Percentiles rank a stretch among this genome's conserved stretches.
Evolutionary conservation across 305 asterid genomes (phyloP).

Genomic region (Fraxinus greggii): DNA sequence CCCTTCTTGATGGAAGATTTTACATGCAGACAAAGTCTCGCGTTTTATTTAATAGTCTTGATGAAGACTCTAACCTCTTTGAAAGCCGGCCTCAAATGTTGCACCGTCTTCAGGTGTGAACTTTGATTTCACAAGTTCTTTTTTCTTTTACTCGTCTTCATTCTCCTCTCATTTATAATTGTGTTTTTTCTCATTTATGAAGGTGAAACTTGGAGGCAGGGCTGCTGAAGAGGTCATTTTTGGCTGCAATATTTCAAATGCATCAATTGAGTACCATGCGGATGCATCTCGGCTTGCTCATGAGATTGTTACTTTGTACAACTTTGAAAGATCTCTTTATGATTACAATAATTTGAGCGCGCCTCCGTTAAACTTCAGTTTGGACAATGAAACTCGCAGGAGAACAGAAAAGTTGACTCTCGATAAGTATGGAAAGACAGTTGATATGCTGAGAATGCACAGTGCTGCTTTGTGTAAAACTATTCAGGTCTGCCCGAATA

Average conservation of each 20-base stretch:
- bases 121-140: slow-evolving; percentile 15
- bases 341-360: slow-evolving; percentile 45
- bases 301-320: slow-evolving; percentile 80
- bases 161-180: slow-evolving; percentile 9
- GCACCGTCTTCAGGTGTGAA: slow-evolving; percentile 93
- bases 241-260: slow-evolving; percentile 83
- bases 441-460: slow-evolving; percentile 65
- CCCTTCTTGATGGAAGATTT: neutral
- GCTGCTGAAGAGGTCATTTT: slow-evolving; percentile 94
- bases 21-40: slow-evolving; percentile 77
- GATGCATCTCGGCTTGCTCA: slow-evolving; percentile 99
- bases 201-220: slow-evolving; percentile 53
- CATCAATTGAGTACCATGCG: slow-evolving; percentile 82
- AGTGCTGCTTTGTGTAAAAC: slow-evolving; percentile 81
- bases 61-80: slow-evolving; percentile 71
- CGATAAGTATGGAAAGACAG: slow-evolving; percentile 65
- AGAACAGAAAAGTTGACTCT: slow-evolving; percentile 70
- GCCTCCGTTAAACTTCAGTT: slow-evolving; percentile 62
- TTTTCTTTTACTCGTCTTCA: neutral
- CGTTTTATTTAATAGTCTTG: slow-evolving; percentile 81
- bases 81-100: slow-evolving; percentile 84
- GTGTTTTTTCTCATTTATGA: slow-evolving; percentile 13
- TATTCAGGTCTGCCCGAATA: slow-evolving; percentile 53
- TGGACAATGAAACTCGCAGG: slow-evolving; percentile 73
- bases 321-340: slow-evolving; percentile 87